A percentile compares a stretch with the other conserved stretches of the same genome.
These are phyloP conservation scores for Dittrichia graveolens DNA, from an alignment of 129 eudicot genomes.

Conservation along the genomic window DNA sequence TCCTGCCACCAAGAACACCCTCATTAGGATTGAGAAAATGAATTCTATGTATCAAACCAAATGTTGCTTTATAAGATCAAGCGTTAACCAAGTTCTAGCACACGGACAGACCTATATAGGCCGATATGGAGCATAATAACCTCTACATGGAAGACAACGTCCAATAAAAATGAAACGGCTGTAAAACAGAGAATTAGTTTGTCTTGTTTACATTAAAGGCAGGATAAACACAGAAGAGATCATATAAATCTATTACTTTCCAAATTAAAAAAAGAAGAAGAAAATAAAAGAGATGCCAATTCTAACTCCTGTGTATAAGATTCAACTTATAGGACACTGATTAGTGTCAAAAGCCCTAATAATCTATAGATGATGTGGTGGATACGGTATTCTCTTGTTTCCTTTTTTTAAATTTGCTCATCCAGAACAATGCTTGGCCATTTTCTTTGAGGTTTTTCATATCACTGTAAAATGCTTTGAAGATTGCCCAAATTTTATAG, in stretches of 20 bases:
- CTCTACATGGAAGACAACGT: slow-evolving; percentile 41
- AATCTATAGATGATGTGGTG: neutral
- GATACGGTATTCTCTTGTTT: slow-evolving; percentile 11
- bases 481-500: neutral
- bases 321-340: neutral
- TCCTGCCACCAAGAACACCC: slow-evolving; percentile 43
- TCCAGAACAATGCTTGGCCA: slow-evolving; percentile 5
- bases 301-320: neutral
- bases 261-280: neutral
- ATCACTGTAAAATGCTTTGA: neutral
- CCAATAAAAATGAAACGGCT: slow-evolving; percentile 47
- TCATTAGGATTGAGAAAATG: slow-evolving; percentile 19
- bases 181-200: slow-evolving; percentile 27
- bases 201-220: neutral
- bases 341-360: neutral
- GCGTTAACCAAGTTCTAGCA: slow-evolving; percentile 18
- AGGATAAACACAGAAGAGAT: neutral
- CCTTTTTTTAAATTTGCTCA: neutral
- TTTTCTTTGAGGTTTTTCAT: neutral
- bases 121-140: slow-evolving; percentile 46
- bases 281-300: neutral
- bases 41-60: slow-evolving; percentile 3
- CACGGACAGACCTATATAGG: slow-evolving; percentile 44
- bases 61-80: neutral
- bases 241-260: neutral